phyloP scores from a whole-genome alignment of 2,329 filamentous ascomycete species.

The Calonectria fujianensis region DNA sequence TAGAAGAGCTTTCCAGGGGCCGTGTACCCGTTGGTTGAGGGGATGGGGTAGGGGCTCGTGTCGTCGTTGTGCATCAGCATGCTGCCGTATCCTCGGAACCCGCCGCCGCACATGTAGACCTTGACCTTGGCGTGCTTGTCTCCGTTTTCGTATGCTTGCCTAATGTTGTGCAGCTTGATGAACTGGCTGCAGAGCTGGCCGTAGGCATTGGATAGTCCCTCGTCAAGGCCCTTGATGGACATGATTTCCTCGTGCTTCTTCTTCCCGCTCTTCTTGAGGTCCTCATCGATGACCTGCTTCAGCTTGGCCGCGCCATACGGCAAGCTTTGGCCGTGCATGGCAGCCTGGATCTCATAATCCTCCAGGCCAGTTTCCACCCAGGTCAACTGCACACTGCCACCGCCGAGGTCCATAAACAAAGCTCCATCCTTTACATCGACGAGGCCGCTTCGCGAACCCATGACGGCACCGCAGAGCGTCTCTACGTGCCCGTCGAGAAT shows the following conservation, averaged over 20 bases:
- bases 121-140: conserved; percentile 70
- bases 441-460: conserved; percentile 87
- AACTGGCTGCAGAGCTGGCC: conserved; percentile 69
- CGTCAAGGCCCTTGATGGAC: conserved; percentile 67
- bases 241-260: conserved; percentile 2
- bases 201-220: conserved; percentile 78
- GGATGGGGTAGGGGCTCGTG: conserved; percentile 87
- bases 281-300: conserved; percentile 68
- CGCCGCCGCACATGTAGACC: conserved; percentile 91
- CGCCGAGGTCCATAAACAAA: conserved; percentile 90
- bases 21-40: conserved; percentile 86
- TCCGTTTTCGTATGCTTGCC: conserved; percentile 59
- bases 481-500: conserved; percentile 88
- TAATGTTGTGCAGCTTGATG: conserved; percentile 66
- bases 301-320: conserved; percentile 78
- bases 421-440: conserved; percentile 76
- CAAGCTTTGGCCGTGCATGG: conserved; percentile 73
- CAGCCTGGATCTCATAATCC: conserved; percentile 72
- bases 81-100: conserved; percentile 93
- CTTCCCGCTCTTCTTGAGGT: conserved; percentile 52
- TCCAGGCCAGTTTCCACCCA: conserved; percentile 72
- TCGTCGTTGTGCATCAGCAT: conserved; percentile 87
- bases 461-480: conserved; percentile 84
- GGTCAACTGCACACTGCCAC: conserved; percentile 80
- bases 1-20: conserved; percentile 78